Conservation (phyloP, 177 flowering plant species). For the Vitis hybrid region DNA sequence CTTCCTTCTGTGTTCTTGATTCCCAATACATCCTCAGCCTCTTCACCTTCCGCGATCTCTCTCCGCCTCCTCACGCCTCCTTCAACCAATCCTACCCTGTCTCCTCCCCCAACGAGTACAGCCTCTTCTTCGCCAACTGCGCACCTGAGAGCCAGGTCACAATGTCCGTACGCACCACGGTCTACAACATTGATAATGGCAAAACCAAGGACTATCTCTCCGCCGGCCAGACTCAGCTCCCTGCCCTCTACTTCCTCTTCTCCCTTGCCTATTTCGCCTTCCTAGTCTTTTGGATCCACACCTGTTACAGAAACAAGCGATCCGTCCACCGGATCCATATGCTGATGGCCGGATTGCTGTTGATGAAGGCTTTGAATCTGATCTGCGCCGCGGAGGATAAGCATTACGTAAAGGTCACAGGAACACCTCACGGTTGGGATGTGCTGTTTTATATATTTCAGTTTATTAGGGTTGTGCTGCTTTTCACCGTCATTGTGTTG, state of each 20-base stretch:
- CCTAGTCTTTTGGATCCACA: conserved; percentile 53
- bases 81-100: conserved; percentile 30
- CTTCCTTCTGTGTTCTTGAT: conserved; percentile 70
- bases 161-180: conserved; percentile 38
- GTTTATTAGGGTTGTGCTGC: conserved; percentile 65
- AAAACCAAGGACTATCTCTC: conserved; percentile 42
- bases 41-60: conserved; percentile 67
- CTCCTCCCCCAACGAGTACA: conserved; percentile 37
- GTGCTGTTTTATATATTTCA: conserved; percentile 85
- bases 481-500: conserved; percentile 86
- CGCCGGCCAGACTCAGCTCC: conserved; percentile 50
- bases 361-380: conserved; percentile 76
- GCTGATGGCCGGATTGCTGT: conserved; percentile 62
- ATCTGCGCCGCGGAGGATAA: conserved; percentile 87
- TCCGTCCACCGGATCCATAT: conserved; percentile 75
- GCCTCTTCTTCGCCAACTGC: conserved; percentile 51
- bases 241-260: conserved; percentile 33
- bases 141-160: conserved; percentile 32
- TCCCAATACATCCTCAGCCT: conserved; percentile 44
- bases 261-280: conserved; percentile 52
- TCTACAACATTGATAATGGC: conserved; percentile 36
- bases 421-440: conserved; percentile 95
- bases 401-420: conserved; percentile 78
- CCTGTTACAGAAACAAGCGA: conserved; percentile 34
- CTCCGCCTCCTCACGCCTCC: conserved; percentile 33